These are phyloP conservation scores for Aspergillus versicolor DNA, from an alignment of 2,329 filamentous ascomycete genomes.

Conservation along the genomic window DNA sequence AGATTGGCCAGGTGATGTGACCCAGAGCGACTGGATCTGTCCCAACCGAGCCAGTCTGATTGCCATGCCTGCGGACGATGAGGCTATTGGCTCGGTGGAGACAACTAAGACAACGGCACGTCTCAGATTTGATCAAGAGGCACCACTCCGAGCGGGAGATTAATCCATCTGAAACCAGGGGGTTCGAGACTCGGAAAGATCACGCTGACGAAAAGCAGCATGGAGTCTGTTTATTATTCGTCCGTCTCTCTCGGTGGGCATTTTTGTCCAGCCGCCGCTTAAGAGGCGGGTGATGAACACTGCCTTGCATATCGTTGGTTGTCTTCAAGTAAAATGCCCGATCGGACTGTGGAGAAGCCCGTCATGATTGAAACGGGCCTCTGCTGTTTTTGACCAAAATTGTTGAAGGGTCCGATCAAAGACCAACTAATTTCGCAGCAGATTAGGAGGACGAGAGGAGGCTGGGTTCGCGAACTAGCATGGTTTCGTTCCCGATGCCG, in stretches of 20 bases:
- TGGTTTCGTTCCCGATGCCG: background rate
- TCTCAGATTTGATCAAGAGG: conserved; percentile 22
- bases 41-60: conserved; percentile 5
- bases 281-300: background rate
- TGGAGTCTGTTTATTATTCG: background rate
- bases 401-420: background rate
- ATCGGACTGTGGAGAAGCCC: background rate
- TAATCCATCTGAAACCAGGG: conserved; percentile 22
- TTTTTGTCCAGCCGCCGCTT: background rate
- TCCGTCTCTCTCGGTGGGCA: background rate
- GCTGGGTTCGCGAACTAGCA: conserved; percentile 1
- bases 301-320: background rate
- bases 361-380: background rate
- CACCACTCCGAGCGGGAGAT: conserved; percentile 7
- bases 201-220: conserved; percentile 3
- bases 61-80: background rate
- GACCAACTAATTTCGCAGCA: background rate
- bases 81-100: conserved; percentile 16
- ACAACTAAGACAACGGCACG: conserved; percentile 17
- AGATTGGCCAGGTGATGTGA: conserved; percentile 13
- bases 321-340: background rate
- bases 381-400: background rate
- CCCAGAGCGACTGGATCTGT: conserved; percentile 6
- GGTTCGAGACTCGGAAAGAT: conserved; percentile 2
- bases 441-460: background rate